Evolutionary conservation across 345 rosid genomes (phyloP).

Genomic region (Pelargonium nanum): DNA sequence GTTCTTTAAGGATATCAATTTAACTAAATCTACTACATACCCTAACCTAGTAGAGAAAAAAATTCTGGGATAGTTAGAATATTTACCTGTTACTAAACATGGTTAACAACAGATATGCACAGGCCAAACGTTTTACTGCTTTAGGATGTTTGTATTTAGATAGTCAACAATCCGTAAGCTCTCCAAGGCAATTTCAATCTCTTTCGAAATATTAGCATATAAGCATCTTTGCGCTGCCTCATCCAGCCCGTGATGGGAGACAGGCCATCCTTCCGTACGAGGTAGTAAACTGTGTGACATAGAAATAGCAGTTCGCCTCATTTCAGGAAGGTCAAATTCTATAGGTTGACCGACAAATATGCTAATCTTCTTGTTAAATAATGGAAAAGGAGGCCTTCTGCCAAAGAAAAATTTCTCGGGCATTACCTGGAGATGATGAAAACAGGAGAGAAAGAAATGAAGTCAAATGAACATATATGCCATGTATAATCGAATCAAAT

Average conservation of each 20-base stretch:
- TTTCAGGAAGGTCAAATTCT: constrained; percentile 57
- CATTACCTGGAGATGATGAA: constrained; percentile 49
- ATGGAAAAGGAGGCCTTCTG: constrained; percentile 65
- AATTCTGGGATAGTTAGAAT: neutral
- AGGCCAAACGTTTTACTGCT: neutral
- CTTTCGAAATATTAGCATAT: constrained; percentile 52
- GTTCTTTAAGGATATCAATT: neutral
- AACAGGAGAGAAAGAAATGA: neutral
- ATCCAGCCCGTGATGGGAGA: constrained; percentile 32
- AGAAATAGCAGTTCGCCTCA: constrained; percentile 44
- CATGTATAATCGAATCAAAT: too few relatives aligned
- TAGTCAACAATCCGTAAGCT: constrained; percentile 29
- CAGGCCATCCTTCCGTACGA: constrained; percentile 45
- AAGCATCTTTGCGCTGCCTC: constrained; percentile 69
- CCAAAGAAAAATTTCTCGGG: constrained; percentile 53
- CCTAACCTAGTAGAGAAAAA: neutral
- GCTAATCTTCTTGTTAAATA: constrained; percentile 46
- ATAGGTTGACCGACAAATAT: constrained; percentile 70
- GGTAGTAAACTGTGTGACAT: constrained; percentile 28
- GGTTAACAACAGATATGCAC: neutral
- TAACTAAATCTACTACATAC: neutral
- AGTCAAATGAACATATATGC: neutral
- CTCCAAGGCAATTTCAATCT: constrained; percentile 54
- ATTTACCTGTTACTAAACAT: neutral
- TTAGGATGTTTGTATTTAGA: neutral